phyloP scores from a whole-genome alignment of 148 eudicot genomes.

The Rhododendron molle region DNA sequence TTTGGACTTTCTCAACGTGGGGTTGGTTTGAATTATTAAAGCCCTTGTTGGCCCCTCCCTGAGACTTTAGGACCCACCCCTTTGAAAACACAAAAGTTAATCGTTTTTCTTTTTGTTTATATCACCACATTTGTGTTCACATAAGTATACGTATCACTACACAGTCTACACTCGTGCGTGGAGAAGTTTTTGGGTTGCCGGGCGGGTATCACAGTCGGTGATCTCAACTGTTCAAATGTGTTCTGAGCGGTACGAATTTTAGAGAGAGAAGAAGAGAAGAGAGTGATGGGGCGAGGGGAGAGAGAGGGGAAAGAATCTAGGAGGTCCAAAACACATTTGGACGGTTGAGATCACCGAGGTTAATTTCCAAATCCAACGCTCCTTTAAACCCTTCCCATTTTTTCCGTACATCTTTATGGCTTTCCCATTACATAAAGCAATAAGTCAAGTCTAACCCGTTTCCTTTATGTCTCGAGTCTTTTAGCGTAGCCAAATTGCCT shows the following conservation, averaged over 20 bases:
- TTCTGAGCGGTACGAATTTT: too few relatives aligned
- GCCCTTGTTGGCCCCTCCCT: neutral
- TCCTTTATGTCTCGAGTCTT: neutral
- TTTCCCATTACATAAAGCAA: neutral
- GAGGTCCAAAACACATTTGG: too few relatives aligned
- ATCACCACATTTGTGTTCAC: too few relatives aligned
- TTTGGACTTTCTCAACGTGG: neutral
- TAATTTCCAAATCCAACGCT: neutral
- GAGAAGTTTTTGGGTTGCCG: too few relatives aligned
- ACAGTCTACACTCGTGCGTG: too few relatives aligned
- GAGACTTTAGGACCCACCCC: neutral
- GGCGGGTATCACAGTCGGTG: too few relatives aligned
- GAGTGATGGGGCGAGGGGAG: too few relatives aligned
- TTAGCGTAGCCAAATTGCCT: neutral
- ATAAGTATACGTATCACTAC: too few relatives aligned
- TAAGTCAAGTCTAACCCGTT: neutral
- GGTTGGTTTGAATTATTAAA: conserved; percentile 6
- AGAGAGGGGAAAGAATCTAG: too few relatives aligned
- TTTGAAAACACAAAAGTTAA: neutral
- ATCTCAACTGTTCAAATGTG: too few relatives aligned
- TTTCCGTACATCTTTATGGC: neutral
- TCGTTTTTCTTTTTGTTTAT: neutral
- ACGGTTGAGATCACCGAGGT: too few relatives aligned
- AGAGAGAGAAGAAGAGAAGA: too few relatives aligned
- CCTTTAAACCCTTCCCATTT: neutral